Conservation (phyloP, 2,329 filamentous ascomycete species). For the Lanzia echinophila region DNA sequence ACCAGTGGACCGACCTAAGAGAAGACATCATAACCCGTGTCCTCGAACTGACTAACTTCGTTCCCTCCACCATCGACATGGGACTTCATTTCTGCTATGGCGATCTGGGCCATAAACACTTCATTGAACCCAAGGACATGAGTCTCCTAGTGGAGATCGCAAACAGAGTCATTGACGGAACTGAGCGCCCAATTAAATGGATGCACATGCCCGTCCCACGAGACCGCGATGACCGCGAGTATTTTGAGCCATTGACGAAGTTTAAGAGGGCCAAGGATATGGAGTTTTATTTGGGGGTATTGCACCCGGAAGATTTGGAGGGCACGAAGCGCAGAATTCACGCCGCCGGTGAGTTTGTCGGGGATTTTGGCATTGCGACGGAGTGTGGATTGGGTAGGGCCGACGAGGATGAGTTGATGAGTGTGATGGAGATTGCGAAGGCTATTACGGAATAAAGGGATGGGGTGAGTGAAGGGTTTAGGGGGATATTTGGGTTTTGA, state of each 20-base stretch:
- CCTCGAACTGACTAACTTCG: conserved; percentile 25
- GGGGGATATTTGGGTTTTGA: too few species aligned
- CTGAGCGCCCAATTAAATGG: conserved; percentile 32
- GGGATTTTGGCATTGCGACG: conserved; percentile 35
- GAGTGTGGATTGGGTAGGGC: conserved; percentile 37
- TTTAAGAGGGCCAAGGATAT: conserved; percentile 28
- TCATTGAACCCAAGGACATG: conserved; percentile 34
- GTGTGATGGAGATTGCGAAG: conserved; percentile 10
- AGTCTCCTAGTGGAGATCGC: conserved; percentile 33
- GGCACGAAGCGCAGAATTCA: conserved; percentile 35
- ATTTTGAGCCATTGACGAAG: conserved; percentile 35
- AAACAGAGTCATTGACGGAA: conserved; percentile 25
- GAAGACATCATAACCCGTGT: conserved; percentile 32
- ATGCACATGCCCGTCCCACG: conserved; percentile 41
- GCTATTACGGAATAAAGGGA: background rate
- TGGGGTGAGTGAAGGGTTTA: too few species aligned
- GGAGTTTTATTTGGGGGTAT: conserved; percentile 36
- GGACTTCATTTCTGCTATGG: conserved; percentile 44
- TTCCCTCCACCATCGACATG: too few species aligned
- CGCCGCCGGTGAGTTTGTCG: conserved; percentile 28
- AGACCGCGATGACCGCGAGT: conserved; percentile 31
- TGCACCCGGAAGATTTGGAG: conserved; percentile 34
- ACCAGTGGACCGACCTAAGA: conserved; percentile 24
- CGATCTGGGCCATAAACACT: conserved; percentile 38
- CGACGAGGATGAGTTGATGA: conserved; percentile 12